Conservation (phyloP, 805 yeast genomes). For the Kodamaea lidongshanica region DNA sequence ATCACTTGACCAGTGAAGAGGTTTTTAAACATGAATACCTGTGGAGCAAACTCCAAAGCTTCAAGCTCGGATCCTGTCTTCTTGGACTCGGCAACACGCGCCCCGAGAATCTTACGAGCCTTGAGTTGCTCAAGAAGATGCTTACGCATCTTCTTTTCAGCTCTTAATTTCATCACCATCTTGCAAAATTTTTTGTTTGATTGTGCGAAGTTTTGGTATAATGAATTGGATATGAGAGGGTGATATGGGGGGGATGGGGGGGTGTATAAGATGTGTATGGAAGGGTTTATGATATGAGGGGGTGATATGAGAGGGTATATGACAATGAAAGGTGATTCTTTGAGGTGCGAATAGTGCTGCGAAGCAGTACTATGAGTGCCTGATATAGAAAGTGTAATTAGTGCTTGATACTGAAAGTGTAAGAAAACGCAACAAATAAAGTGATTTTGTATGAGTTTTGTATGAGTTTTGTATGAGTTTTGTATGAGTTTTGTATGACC, state of each 20-base stretch:
- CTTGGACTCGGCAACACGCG: constrained; percentile 36
- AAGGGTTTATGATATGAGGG: neutral
- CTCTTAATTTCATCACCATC: constrained; percentile 36
- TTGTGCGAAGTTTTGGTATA: constrained; percentile 1
- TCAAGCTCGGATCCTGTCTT: constrained; percentile 29
- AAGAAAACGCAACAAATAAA: too few species aligned
- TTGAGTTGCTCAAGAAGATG: constrained; percentile 40
- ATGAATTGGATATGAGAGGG: neutral
- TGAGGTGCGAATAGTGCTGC: too few species aligned
- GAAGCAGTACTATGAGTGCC: too few species aligned
- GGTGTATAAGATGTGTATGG: neutral
- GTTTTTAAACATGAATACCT: constrained; percentile 76
- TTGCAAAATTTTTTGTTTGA: constrained; percentile 13
- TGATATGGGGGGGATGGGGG: neutral
- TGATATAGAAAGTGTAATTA: too few species aligned
- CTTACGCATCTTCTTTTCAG: constrained; percentile 44
- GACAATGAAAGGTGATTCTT: too few species aligned
- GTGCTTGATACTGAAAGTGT: too few species aligned
- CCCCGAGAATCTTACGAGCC: constrained; percentile 37
- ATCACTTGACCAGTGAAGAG: constrained; percentile 84
- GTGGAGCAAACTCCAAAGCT: constrained; percentile 67
- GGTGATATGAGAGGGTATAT: constrained; percentile 1
- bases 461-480: too few species aligned
- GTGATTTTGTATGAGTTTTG: too few species aligned
- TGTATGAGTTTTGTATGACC: too few species aligned